These are phyloP conservation scores for Meyerozyma elateridarum DNA, from an alignment of 1,139 yeast genomes.

Conservation along the genomic window DNA sequence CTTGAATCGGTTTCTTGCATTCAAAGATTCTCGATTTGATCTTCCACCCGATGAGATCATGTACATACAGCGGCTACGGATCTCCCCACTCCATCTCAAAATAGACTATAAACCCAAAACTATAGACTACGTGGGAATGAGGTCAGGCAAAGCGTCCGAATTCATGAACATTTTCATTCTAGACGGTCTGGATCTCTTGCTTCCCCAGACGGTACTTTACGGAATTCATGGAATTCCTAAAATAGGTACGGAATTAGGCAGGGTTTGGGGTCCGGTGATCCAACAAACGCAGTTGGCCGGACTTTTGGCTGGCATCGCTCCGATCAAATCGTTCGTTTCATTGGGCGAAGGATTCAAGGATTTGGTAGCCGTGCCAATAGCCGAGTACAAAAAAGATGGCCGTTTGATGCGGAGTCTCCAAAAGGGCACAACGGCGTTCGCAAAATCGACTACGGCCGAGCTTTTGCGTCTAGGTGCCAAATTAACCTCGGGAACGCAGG, in stretches of 20 bases:
- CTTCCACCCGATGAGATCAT: constrained; percentile 58
- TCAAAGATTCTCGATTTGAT: constrained; percentile 66
- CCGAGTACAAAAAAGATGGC: constrained; percentile 72
- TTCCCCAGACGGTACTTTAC: constrained; percentile 59
- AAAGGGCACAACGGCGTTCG: constrained; percentile 73
- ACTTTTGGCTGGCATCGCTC: constrained; percentile 77
- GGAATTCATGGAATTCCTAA: constrained; percentile 74
- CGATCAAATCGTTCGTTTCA: constrained; percentile 71
- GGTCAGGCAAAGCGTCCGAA: constrained; percentile 83
- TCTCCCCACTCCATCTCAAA: constrained; percentile 59
- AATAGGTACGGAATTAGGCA: constrained; percentile 51
- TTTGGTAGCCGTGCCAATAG: constrained; percentile 66
- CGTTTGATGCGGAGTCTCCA: constrained; percentile 65
- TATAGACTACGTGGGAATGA: constrained; percentile 74
- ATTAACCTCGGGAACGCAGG: constrained; percentile 85
- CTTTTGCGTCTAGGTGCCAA: constrained; percentile 78
- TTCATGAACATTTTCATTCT: constrained; percentile 82
- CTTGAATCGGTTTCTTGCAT: constrained; percentile 71
- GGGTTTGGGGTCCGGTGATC: constrained; percentile 84
- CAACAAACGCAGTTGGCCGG: constrained; percentile 73
- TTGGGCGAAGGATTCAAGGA: constrained; percentile 77
- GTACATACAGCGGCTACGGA: constrained; percentile 64
- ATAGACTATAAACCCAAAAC: constrained; percentile 92
- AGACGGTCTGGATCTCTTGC: constrained; percentile 73
- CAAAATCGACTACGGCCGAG: constrained; percentile 78